Conservation (phyloP, 2,329 filamentous ascomycete species). For the Colletotrichum navitas region DNA sequence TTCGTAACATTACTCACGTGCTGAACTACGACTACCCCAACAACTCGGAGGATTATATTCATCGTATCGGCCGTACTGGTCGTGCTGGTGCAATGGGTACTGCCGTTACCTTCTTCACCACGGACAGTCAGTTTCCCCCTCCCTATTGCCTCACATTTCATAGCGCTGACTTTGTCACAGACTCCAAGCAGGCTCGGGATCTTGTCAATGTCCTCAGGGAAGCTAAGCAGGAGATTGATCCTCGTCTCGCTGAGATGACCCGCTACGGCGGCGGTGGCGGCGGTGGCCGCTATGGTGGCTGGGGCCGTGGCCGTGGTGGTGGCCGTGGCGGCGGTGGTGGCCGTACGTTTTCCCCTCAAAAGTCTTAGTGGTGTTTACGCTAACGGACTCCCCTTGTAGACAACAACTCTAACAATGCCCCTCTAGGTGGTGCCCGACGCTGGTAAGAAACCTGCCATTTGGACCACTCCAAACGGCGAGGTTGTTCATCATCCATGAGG, state of each 20-base stretch:
- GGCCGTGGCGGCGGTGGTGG: constrained; percentile 61
- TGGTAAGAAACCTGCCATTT: constrained; percentile 55
- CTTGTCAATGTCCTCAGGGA: constrained; percentile 92
- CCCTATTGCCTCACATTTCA: background rate
- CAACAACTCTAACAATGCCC: constrained; percentile 65
- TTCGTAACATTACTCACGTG: constrained; percentile 99
- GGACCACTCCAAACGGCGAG: constrained; percentile 8
- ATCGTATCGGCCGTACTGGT: constrained; percentile 95
- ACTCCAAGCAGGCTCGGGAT: constrained; percentile 96
- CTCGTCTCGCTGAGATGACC: constrained; percentile 94
- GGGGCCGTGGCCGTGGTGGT: constrained; percentile 72
- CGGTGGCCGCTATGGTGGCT: constrained; percentile 78
- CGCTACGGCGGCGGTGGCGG: constrained; percentile 90
- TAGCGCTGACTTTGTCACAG: constrained; percentile 63
- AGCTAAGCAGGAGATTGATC: constrained; percentile 98
- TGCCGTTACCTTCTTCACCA: constrained; percentile 98
- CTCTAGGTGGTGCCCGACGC: constrained; percentile 60
- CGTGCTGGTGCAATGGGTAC: constrained; percentile 95
- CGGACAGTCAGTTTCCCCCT: constrained; percentile 84
- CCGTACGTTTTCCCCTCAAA: constrained; percentile 60
- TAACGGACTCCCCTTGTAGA: constrained; percentile 50
- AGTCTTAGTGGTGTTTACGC: constrained; percentile 44
- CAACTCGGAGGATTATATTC: constrained; percentile 98
- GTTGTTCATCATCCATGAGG: constrained; percentile 32
- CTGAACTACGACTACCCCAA: constrained; percentile 99